Evolutionary conservation across 495 filamentous ascomycete species (phyloP), one percentile per base, ranked within the genome.

Genomic region (Physcia stellaris): DNA sequence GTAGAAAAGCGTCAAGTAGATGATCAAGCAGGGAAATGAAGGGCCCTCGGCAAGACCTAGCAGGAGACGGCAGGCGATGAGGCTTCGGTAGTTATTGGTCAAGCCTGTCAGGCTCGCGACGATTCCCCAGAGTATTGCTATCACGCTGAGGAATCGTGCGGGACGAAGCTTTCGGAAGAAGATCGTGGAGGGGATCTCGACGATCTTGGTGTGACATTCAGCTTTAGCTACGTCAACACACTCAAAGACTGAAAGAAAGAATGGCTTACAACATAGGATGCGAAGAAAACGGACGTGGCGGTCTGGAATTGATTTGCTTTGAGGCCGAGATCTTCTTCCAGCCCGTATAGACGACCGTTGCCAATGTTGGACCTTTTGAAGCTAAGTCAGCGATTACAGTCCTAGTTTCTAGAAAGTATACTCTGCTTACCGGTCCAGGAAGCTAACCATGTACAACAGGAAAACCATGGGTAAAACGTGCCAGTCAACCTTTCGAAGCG

Each of bases 41-140:
- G 76, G 76, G 0, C 75, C 77, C 53, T 82, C 79, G 24, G 73
- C 68, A 1, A 59, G 62, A 3, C 79, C 79, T 0, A 83, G 59
- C 31, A 83, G 62, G 5, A 83, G 48, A 11, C 77, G 63, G n/a
- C 64, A 67, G 9, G 68, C 74, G 35, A 70, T 61, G 10, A 75
- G 54, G 19, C 63, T 54, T 5, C 49, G 62, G 18, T 70, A 62
- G 32, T 54, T 66, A 12, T 62, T 46, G 4, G 71, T 57, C 32
- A 73, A 69, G 5, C 68, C 71, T 0, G 70, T 64, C 37, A 68
- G 68, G 7, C 69, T 58, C 0, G 71, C 70, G 2, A 68, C 56
- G 6, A 72, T 49, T 0, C 65, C 68, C 70, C 70, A 76, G 0
- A 68, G 51, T 32, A 70, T 51, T 21, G 54, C 61, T 0, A 65